Percentiles rank a stretch among this genome's conserved stretches.
Evolutionary conservation across 352 stramenopile genomes (phyloP).

Genomic region (Pythium scleroteichum): DNA sequence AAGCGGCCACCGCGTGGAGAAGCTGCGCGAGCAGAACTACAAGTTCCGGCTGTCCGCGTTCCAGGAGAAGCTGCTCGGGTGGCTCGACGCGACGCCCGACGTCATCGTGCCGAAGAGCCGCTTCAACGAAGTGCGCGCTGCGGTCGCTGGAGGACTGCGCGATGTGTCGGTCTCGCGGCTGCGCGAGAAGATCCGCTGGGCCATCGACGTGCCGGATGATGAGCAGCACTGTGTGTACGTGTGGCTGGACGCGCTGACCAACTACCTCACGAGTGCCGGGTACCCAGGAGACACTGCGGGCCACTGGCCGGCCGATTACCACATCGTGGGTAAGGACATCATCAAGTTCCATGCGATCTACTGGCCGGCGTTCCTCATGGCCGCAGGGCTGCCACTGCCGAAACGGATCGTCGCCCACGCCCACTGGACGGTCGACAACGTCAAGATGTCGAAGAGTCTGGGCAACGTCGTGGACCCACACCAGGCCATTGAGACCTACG

Average conservation of each 20-base stretch:
- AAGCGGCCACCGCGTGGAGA: constrained; percentile 92
- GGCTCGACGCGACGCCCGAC: constrained; percentile 82
- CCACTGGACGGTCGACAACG: constrained; percentile 97
- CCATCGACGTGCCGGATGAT: constrained; percentile 93
- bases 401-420: constrained; percentile 96
- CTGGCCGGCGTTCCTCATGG: constrained; percentile 97
- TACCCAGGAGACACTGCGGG: constrained; percentile 73
- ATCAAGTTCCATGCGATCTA: constrained; percentile 99
- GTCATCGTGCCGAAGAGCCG: constrained; percentile 91
- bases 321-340: constrained; percentile 99
- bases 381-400: constrained; percentile 89
- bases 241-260: constrained; percentile 98
- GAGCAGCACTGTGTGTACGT: constrained; percentile 97
- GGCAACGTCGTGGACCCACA: constrained; percentile 98
- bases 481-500: constrained; percentile 90
- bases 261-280: constrained; percentile 97
- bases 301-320: constrained; percentile 77
- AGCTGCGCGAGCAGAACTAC: constrained; percentile 98
- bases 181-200: constrained; percentile 95
- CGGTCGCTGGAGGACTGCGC: constrained; percentile 89
- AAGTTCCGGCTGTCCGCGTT: constrained; percentile 97
- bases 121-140: constrained; percentile 90
- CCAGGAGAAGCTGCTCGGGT: constrained; percentile 91
- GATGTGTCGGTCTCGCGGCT: constrained; percentile 98
- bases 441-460: constrained; percentile 99